Evolutionary conservation across 345 rosid species (phyloP).

Genomic region (Ceriops decandra): DNA sequence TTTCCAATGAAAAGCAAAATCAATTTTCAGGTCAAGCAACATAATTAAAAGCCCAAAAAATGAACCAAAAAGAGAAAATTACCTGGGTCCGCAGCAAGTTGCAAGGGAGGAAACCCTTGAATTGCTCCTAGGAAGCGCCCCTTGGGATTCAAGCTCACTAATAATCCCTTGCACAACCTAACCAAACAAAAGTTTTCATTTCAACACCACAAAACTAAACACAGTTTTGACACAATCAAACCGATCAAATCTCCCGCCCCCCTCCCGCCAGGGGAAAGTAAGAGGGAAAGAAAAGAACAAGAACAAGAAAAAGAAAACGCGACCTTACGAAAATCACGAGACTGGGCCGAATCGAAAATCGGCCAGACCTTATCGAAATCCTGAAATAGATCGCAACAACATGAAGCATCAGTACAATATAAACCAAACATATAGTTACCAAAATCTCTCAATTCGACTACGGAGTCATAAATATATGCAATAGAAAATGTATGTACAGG

Average conservation of each 20-base stretch:
- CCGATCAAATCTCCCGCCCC: background rate
- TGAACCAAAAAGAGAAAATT: constrained; percentile 3
- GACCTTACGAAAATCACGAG: constrained; percentile 97
- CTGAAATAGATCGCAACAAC: constrained; percentile 49
- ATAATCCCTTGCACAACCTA: constrained; percentile 99
- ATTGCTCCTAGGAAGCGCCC: constrained; percentile 97
- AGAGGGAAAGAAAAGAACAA: background rate
- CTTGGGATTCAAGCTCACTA: constrained; percentile 97
- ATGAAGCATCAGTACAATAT: constrained; percentile 12
- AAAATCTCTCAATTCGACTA: constrained; percentile 10
- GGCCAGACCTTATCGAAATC: constrained; percentile 99
- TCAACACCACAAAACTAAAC: constrained; percentile 2
- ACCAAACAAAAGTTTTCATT: constrained; percentile 13
- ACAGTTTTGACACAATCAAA: background rate
- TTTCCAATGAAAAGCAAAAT: constrained; percentile 8
- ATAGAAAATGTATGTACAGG: background rate
- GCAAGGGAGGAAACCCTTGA: constrained; percentile 99
- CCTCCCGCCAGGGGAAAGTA: no score
- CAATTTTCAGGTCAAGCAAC: background rate
- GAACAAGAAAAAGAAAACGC: constrained; percentile 2
- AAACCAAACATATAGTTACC: background rate
- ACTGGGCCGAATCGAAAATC: constrained; percentile 97
- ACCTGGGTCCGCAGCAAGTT: constrained; percentile 99
- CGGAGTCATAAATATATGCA: background rate
- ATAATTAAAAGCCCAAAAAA: background rate